phyloP scores from a whole-genome alignment of 1,139 yeast species.

The Scheffersomyces illinoinensis region DNA sequence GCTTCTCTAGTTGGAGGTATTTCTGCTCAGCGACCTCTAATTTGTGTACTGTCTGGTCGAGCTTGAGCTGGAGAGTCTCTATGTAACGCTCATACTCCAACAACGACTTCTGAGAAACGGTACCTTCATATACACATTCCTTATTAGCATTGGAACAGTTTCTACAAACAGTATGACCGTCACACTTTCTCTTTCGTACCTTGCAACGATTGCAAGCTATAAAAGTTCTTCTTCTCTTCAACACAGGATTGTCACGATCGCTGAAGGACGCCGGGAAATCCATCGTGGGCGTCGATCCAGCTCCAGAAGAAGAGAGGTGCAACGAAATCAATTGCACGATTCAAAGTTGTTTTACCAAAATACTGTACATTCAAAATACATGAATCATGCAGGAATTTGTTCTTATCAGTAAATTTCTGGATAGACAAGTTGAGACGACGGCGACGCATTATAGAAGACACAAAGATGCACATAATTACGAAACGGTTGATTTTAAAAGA shows the following conservation, averaged over 20 bases:
- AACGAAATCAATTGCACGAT: not conserved
- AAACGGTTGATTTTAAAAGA: too few species aligned
- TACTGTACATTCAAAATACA: too few species aligned
- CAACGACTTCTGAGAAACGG: not conserved
- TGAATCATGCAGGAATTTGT: too few species aligned
- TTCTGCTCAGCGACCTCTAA: not conserved
- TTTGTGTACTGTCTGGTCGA: not conserved
- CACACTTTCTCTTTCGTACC: not conserved
- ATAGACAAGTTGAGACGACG: too few species aligned
- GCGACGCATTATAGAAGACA: too few species aligned
- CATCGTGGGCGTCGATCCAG: not conserved
- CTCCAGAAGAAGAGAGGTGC: not conserved
- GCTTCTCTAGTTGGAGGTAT: not conserved
- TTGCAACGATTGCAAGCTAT: not conserved
- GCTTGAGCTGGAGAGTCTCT: not conserved
- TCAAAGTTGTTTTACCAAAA: not conserved
- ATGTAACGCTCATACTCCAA: not conserved
- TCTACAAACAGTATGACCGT: not conserved
- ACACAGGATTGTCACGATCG: not conserved
- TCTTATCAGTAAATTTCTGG: too few species aligned
- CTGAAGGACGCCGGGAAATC: not conserved
- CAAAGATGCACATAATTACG: too few species aligned
- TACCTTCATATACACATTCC: not conserved
- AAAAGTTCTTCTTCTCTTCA: not conserved
- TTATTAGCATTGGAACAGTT: not conserved